These are phyloP conservation scores for Termitomyces sp. DNA, from an alignment of 768 basidiomycete species.

Conservation along the genomic window DNA sequence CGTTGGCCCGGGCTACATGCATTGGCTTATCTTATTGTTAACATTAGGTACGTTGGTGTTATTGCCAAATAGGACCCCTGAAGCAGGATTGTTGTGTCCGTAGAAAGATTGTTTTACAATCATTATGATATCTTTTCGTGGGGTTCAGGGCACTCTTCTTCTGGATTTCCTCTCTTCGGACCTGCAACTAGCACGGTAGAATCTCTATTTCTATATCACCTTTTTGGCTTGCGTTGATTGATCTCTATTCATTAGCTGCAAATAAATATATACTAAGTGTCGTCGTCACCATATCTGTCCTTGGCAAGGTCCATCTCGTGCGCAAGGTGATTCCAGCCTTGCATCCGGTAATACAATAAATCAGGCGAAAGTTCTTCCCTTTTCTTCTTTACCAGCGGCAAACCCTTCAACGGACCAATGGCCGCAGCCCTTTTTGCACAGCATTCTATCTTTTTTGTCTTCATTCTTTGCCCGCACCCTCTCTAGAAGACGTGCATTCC, in stretches of 20 bases:
- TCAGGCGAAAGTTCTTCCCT: slow-evolving; percentile 65
- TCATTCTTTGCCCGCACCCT: slow-evolving; percentile 21
- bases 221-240: neutral
- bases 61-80: slow-evolving; percentile 64
- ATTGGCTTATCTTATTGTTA: slow-evolving; percentile 53
- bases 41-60: slow-evolving; percentile 67
- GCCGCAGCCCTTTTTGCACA: neutral
- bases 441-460: neutral
- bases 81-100: slow-evolving; percentile 58
- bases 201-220: neutral
- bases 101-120: neutral
- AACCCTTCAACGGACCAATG: too few relatives aligned
- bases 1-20: slow-evolving; percentile 56
- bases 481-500: slow-evolving; percentile 67
- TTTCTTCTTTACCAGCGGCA: slow-evolving; percentile 59
- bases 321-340: slow-evolving; percentile 36
- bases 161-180: slow-evolving; percentile 55
- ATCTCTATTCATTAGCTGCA: neutral
- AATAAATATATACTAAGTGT: slow-evolving; percentile 43
- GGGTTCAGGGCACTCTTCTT: slow-evolving; percentile 32
- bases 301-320: slow-evolving; percentile 65
- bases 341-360: slow-evolving; percentile 45
- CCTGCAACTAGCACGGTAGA: slow-evolving; percentile 44
- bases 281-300: slow-evolving; percentile 54
- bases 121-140: neutral